Conservation (phyloP, 768 basidiomycete genomes). For the Suillus occidentalis region DNA sequence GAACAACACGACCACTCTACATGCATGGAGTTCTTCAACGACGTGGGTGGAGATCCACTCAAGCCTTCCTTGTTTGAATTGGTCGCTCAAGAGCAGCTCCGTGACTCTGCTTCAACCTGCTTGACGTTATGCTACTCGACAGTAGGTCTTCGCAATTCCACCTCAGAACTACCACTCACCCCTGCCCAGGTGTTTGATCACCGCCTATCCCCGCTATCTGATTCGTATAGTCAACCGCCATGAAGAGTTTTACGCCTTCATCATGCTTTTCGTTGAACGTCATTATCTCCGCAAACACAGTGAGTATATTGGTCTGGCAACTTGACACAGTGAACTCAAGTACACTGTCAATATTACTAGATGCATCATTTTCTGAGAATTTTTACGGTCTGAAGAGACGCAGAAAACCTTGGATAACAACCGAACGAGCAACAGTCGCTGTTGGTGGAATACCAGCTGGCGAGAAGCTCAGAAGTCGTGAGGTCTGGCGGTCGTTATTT, state of each 20-base stretch:
- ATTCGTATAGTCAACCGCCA: conserved; percentile 89
- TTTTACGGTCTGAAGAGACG: conserved; percentile 92
- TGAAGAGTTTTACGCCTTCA: conserved; percentile 90
- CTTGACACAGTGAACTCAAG: neutral
- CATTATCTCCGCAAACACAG: conserved; percentile 88
- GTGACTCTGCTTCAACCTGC: conserved; percentile 92
- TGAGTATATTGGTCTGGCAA: conserved; percentile 36
- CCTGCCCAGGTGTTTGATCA: conserved; percentile 85
- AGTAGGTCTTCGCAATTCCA: conserved; percentile 47
- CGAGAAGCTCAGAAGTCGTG: conserved; percentile 63
- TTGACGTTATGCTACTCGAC: conserved; percentile 91
- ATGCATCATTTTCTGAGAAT: conserved; percentile 92
- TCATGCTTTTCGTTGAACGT: conserved; percentile 89
- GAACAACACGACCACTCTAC: neutral
- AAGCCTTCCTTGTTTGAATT: conserved; percentile 90
- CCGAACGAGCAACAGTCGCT: conserved; percentile 64
- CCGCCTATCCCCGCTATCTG: conserved; percentile 88
- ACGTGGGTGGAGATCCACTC: conserved; percentile 67
- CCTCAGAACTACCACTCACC: neutral
- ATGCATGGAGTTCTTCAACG: conserved; percentile 83
- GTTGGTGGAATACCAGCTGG: conserved; percentile 63
- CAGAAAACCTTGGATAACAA: conserved; percentile 67
- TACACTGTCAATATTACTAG: conserved; percentile 39
- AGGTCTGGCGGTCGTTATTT: conserved; percentile 75
- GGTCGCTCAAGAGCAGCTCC: conserved; percentile 89